Evolutionary conservation across 305 asterid genomes (phyloP).

Genomic region (Rubia tinctorum): DNA sequence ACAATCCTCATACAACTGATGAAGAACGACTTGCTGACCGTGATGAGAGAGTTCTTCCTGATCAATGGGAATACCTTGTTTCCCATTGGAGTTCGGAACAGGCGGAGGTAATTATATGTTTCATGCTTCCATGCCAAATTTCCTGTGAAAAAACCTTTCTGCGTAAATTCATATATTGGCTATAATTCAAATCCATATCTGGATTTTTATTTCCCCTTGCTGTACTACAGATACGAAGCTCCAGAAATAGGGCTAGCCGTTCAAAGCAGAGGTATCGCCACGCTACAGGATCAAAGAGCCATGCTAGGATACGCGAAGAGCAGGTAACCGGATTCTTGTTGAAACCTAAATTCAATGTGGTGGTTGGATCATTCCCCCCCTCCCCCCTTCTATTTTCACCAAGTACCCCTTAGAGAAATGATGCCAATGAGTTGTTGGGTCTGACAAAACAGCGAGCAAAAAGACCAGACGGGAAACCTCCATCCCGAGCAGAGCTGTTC

Average conservation of each 20-base stretch:
- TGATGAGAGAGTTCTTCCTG: slow-evolving; percentile 45
- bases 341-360: slow-evolving; percentile 1
- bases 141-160: background rate
- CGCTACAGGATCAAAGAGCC: slow-evolving; percentile 37
- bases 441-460: slow-evolving; percentile 25
- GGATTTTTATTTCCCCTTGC: slow-evolving; percentile 3
- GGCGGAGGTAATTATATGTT: slow-evolving; percentile 26
- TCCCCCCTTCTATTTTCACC: background rate
- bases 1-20: slow-evolving; percentile 32
- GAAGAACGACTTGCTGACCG: slow-evolving; percentile 42
- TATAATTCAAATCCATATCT: background rate
- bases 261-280: slow-evolving; percentile 30
- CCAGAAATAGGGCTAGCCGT: slow-evolving; percentile 36
- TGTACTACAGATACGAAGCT: slow-evolving; percentile 30
- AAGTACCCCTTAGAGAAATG: background rate
- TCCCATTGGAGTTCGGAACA: slow-evolving; percentile 36
- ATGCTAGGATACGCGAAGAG: slow-evolving; percentile 42
- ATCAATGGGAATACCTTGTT: slow-evolving; percentile 43
- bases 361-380: background rate
- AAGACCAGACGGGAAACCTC: slow-evolving; percentile 36
- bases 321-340: slow-evolving; percentile 27
- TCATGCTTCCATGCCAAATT: background rate
- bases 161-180: background rate
- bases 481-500: slow-evolving; percentile 39
- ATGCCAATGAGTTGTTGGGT: slow-evolving; percentile 6